Evolutionary conservation across 192 early-diverging fungal genomes (phyloP).

Genomic region (Entomortierella parvispora): DNA sequence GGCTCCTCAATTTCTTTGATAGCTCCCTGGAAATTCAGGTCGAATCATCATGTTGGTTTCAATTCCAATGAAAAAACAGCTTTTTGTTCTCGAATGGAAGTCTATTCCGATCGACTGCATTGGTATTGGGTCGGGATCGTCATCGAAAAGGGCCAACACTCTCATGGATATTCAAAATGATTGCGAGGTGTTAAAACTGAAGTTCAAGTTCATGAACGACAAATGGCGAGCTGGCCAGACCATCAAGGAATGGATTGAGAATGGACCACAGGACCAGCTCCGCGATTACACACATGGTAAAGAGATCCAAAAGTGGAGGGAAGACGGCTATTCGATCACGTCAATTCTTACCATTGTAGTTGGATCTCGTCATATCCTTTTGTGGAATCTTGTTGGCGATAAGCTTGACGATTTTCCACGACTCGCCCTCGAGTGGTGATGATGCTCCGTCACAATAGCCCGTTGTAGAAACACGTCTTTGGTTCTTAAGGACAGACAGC

Average conservation of each 20-base stretch:
- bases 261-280: slow-evolving; percentile 20
- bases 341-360: slow-evolving; percentile 26
- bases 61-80: slow-evolving; percentile 19
- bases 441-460: no score
- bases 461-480: no score
- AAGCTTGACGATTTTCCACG: slow-evolving; percentile 20
- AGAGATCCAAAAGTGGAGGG: slow-evolving; percentile 20
- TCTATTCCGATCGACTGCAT: slow-evolving; percentile 41
- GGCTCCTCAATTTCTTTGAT: slow-evolving; percentile 21
- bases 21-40: slow-evolving; percentile 18
- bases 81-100: slow-evolving; percentile 48
- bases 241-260: slow-evolving; percentile 46
- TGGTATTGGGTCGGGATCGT: slow-evolving; percentile 34
- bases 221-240: slow-evolving; percentile 37
- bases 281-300: slow-evolving; percentile 15
- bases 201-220: slow-evolving; percentile 27
- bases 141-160: slow-evolving; percentile 14
- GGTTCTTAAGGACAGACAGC: no score
- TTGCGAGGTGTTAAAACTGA: slow-evolving; percentile 15
- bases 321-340: slow-evolving; percentile 27
- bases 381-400: slow-evolving; percentile 31
- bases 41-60: slow-evolving; percentile 40
- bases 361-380: slow-evolving; percentile 32
- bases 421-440: no score
- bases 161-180: slow-evolving; percentile 17